Base-by-base conservation (phyloP, 495 filamentous ascomycete genomes). In the Tuber indicum region DNA sequence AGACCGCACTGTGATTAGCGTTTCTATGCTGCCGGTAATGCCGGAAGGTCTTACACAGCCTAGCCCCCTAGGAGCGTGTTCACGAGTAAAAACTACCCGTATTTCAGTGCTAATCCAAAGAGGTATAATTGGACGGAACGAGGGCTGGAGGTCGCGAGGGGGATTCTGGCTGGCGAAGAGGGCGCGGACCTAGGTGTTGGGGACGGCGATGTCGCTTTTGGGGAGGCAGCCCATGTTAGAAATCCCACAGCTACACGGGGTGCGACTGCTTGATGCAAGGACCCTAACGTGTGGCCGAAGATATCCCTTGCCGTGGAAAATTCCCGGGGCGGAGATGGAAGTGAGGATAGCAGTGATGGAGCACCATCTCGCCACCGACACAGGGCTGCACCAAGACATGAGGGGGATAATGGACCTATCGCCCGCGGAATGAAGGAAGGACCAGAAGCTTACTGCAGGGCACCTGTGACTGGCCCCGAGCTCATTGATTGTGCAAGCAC, bases 41-140 rank as follows among this genome's bases (percentile, higher is more conserved):
- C 91, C 3, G 90, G 86, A 9, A 92, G 89, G 79, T 92, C 87
- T 81, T 93, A 93, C 78, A 96, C 92, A 2, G 93, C 93, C 0
- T 96, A 93, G 93, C 91, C 88, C 81, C 93, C 92, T 0, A 96
- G 96, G 89, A 94, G 93, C 80, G 92, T 90, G 0, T 85, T 96
- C 43, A 79, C 90, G 2, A 86, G 90, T 42, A 94, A 95, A 84
- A 92, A 94, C 69, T 86, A 94, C 17, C 92, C 94, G 0, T 91
- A 90, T 76, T 89, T 92, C 73, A 88, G 89, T 58, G 91, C 92
- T 1, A 87, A 90, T 44, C 93, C 93, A 1, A 86, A 89, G 72
- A 91, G 88, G 78, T 96, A 93, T 83, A 84, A 85, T 5, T 86
- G 96, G 23, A 93, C 92, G 0, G 93, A 94, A 44, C 91, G 92